These are phyloP conservation scores for Macrolepiota albuminosa DNA, from an alignment of 768 basidiomycete species.

Conservation along the genomic window DNA sequence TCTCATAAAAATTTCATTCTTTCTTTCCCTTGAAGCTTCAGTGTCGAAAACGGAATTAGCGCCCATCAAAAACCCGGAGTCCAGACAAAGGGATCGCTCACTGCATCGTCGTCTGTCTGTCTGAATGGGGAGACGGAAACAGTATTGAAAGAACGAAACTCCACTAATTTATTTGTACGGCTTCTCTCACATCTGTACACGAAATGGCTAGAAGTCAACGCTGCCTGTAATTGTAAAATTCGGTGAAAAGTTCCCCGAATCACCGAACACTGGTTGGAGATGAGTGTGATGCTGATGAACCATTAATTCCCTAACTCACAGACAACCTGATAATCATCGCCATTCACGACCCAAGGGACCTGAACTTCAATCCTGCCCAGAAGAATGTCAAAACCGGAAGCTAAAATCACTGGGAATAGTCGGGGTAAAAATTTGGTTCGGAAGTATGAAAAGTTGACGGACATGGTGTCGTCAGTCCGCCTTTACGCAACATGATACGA, in stretches of 20 bases:
- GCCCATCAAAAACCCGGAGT: neutral
- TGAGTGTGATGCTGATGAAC: neutral
- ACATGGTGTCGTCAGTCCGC: conserved; percentile 20
- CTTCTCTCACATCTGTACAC: neutral
- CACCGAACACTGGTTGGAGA: conserved; percentile 38
- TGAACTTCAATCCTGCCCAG: conserved; percentile 20
- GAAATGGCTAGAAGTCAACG: neutral
- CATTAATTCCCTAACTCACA: conserved; percentile 15
- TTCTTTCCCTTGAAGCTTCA: neutral
- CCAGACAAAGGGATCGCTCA: neutral
- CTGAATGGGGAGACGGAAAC: neutral
- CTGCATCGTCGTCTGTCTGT: neutral
- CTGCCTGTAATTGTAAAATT: neutral
- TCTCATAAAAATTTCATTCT: too few species aligned
- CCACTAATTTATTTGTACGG: neutral
- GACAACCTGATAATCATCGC: conserved; percentile 20
- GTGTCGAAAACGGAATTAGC: neutral
- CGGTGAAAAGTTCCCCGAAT: conserved; percentile 40
- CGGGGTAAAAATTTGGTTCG: neutral
- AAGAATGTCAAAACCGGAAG: conserved; percentile 21
- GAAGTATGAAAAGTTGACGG: neutral
- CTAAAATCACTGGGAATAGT: conserved; percentile 15
- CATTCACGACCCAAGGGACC: conserved; percentile 21
- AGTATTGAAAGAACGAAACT: neutral
- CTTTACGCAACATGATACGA: conserved; percentile 27